A percentile compares a stretch with the other conserved stretches of the same genome.
Evolutionary conservation across 805 yeast genomes (phyloP).

Genomic region (Spathaspora gorwiae): DNA sequence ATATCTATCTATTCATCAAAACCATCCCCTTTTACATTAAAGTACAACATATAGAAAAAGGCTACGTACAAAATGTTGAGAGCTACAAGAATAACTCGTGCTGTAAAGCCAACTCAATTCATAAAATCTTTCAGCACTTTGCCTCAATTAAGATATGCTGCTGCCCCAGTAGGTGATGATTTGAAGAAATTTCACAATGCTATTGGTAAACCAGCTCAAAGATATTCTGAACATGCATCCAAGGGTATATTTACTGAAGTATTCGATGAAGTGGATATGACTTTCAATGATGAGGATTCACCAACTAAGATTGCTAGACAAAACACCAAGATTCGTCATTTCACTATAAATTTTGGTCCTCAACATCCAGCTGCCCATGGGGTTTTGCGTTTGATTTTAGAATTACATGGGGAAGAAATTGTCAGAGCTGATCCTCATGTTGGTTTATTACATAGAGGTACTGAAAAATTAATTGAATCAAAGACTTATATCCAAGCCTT

Average conservation of each 20-base stretch:
- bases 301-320: conserved; percentile 39
- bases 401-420: conserved; percentile 84
- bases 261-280: conserved; percentile 43
- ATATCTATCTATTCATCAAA: background rate
- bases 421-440: conserved; percentile 86
- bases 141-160: conserved; percentile 12
- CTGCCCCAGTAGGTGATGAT: conserved; percentile 21
- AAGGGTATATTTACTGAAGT: conserved; percentile 42
- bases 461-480: conserved; percentile 81
- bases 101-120: conserved; percentile 1
- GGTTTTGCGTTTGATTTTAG: conserved; percentile 79
- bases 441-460: conserved; percentile 83
- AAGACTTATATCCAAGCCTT: conserved; percentile 85
- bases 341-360: conserved; percentile 87
- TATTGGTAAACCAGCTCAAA: conserved; percentile 34
- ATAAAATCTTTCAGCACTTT: conserved; percentile 14
- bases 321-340: conserved; percentile 67
- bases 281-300: conserved; percentile 41
- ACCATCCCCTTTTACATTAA: background rate
- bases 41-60: background rate
- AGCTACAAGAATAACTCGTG: conserved; percentile 12
- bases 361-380: conserved; percentile 97
- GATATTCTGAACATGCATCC: conserved; percentile 31
- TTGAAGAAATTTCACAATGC: conserved; percentile 34
- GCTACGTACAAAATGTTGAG: conserved; percentile 21